Evolutionary conservation across 306 rosid species (phyloP), one percentile per base, ranked within the genome.

Genomic region (Fragaria vesca): DNA sequence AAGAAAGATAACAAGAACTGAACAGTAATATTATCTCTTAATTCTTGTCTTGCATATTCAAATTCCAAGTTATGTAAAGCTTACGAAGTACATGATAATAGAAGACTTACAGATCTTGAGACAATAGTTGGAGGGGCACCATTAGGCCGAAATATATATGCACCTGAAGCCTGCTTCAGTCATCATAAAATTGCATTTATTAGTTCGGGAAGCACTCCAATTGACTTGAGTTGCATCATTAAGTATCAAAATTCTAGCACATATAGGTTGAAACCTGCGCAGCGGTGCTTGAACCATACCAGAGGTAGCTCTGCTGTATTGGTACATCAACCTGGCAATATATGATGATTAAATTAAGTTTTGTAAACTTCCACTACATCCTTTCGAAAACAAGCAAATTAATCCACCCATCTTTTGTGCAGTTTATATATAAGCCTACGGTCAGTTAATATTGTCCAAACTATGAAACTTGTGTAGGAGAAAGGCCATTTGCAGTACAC

Each of bases 81-180:
- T 5, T 47, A 24, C 42, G 11, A 26, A 63, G 28, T 17, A 20
- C 69, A 5, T 57, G 57, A 34, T 5, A 52, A 36, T 36, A 42
- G 42, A 60, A 76, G 58, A 70, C 97, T 89, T 83, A 94, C 98
- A 24, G 90, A 82, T 94, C 92, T 90, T 71, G 98, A 90, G 83
- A 89, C 88, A 69, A 89, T n/a, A 73, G 36, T 84, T 47, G 94
- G 93, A 72, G 87, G 83, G 57, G 90, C 58, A 18, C 87, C 96
- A 50, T 57, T 76, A 69, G 98, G 98, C 85, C 96, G 87, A 78
- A 94, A 94, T 78, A 94, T 90, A 75, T 94, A 94, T 52, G 98
- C 98, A 70, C 94, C 96, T 21, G 98, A 94, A 71, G 84, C 81
- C 89, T 94, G 69, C 68, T 47, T 21, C 73, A 83, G 20, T 61